Base-by-base conservation (phyloP, 75 land plant genomes). In the Pinus taeda region DNA sequence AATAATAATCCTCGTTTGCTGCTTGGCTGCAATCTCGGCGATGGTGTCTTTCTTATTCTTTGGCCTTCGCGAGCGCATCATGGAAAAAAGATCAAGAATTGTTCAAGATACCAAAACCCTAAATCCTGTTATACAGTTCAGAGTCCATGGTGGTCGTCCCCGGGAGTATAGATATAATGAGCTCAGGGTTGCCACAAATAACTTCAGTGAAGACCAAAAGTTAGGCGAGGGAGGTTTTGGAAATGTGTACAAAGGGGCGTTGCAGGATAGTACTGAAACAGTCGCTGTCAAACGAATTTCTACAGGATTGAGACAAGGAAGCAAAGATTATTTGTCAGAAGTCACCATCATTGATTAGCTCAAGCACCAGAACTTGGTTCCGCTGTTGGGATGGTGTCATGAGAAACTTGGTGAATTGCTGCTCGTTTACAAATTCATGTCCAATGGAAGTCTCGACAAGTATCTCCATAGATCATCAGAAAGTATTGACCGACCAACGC, bases 221-320 rank as follows among this genome's bases (percentile, higher is more conserved):
- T 81, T 91, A 49, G 93, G 93, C 3, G 76, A 87, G 61, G 92
- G 93, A 12, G 93, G 92, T 0, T 91, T 91, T 75, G 91, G 89
- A 9, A 12, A 53, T 12, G 93, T 91, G 17, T 91, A 82, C 70
- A 58, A 33, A 62, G 92, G 84, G 9, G 59, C 62, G 29, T 36
- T 88, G 57, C 21, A 45, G 4, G 73, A 59, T 11, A 57, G 55
- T 33, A 74, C 77, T 9, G 13, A 72, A n/a, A 55, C 66, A 1
- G 78, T 90, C 30, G 93, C 91, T 18, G 81, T 90, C 12, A 90
- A 89, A 71, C 73, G 82, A 17, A 66, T 85, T 20, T 81, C 85
- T 4, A 56, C 57, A 21, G 49, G 74, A 74, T 74, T 77, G 30
- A 74, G 74, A 13, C 90, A 85, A 33, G 92, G 84, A 62, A 63